A percentile compares a stretch with the other conserved stretches of the same genome.
phyloP scores from a whole-genome alignment of 768 basidiomycete species.

The Leccinum boreale region DNA sequence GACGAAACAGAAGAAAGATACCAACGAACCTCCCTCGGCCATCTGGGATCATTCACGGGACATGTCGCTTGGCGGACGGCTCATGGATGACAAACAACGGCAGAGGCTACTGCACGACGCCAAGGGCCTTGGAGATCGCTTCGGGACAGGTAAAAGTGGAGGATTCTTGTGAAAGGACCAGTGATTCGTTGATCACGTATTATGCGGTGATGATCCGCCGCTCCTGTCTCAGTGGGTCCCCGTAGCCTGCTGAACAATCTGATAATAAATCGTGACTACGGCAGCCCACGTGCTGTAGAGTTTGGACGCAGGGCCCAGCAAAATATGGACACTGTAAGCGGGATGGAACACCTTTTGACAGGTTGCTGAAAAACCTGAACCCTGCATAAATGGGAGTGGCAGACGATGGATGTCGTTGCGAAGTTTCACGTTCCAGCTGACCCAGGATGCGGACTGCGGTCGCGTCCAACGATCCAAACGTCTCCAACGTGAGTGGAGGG shows the following conservation, averaged over 20 bases:
- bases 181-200: slow-evolving; percentile 1
- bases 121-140: slow-evolving; percentile 76
- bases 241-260: not conserved
- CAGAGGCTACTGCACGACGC: slow-evolving; percentile 78
- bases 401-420: slow-evolving; percentile 1
- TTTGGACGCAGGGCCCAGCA: not conserved
- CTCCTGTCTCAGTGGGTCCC: slow-evolving; percentile 7
- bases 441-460: not conserved
- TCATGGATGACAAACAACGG: slow-evolving; percentile 88
- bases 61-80: slow-evolving; percentile 81
- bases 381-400: not conserved
- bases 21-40: slow-evolving; percentile 51
- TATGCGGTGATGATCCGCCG: not conserved
- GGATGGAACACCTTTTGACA: slow-evolving; percentile 1
- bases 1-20: slow-evolving; percentile 36
- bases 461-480: not conserved
- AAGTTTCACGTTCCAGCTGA: slow-evolving; percentile 15
- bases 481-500: slow-evolving; percentile 4
- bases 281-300: not conserved
- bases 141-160: slow-evolving; percentile 69
- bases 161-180: slow-evolving; percentile 46
- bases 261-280: not conserved
- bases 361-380: not conserved
- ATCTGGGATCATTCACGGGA: slow-evolving; percentile 95
- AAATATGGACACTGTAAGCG: not conserved